phyloP scores from a whole-genome alignment of 768 basidiomycete genomes.

The Boletus reticulatus region DNA sequence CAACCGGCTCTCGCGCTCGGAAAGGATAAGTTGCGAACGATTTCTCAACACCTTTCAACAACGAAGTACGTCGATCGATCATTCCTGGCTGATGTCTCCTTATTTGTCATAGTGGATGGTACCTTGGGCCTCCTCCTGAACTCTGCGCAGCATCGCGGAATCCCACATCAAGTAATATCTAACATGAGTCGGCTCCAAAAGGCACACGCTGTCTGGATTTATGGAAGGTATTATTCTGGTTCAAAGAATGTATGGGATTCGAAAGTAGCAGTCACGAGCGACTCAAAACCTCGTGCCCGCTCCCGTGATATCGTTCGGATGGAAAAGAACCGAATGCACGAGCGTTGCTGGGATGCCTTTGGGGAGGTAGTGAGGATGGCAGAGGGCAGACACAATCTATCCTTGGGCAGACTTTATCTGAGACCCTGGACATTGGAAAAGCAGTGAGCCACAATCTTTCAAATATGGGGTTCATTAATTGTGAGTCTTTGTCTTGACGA shows the following conservation, averaged over 20 bases:
- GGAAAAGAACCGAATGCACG: slow-evolving; percentile 30
- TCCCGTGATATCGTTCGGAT: slow-evolving; percentile 19
- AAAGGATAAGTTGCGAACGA: slow-evolving; percentile 32
- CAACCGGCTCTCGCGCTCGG: slow-evolving; percentile 18
- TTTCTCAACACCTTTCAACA: slow-evolving; percentile 56
- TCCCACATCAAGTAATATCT: slow-evolving; percentile 56
- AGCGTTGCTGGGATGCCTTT: slow-evolving; percentile 44
- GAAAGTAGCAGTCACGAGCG: slow-evolving; percentile 28
- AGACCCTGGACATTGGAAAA: slow-evolving; percentile 24
- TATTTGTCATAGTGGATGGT: slow-evolving; percentile 55
- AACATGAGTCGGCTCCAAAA: slow-evolving; percentile 44
- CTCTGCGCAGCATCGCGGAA: slow-evolving; percentile 61
- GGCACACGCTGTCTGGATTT: slow-evolving; percentile 25
- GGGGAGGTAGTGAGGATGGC: slow-evolving; percentile 58
- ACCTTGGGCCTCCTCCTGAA: slow-evolving; percentile 61
- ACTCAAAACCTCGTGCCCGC: slow-evolving; percentile 13
- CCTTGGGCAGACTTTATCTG: slow-evolving; percentile 45
- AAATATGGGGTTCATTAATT: background rate
- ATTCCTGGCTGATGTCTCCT: background rate
- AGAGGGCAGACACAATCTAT: slow-evolving; percentile 50
- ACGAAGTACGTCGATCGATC: slow-evolving; percentile 41
- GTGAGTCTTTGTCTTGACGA: slow-evolving; percentile 8
- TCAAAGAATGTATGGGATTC: slow-evolving; percentile 39
- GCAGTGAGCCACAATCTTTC: background rate
- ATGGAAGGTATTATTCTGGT: slow-evolving; percentile 17